Conservation (phyloP, 495 filamentous ascomycete genomes). For the Talaromyces ruber region DNA sequence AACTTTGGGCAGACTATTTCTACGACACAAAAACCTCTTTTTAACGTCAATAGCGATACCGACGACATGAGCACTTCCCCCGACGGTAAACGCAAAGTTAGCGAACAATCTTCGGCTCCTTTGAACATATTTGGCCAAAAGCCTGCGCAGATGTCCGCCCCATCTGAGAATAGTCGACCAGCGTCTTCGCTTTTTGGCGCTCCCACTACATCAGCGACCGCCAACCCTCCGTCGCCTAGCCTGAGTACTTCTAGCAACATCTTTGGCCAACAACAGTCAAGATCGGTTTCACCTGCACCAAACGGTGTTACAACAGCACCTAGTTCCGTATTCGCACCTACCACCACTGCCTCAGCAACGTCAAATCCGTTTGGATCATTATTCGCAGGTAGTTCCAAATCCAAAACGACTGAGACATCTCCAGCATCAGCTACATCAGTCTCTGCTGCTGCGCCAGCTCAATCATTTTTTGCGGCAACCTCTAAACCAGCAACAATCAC, state of each 20-base stretch:
- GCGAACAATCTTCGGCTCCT: conserved; percentile 1
- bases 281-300: neutral
- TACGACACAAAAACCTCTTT: conserved; percentile 1
- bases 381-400: neutral
- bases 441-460: neutral
- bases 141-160: conserved; percentile 8
- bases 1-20: conserved; percentile 1
- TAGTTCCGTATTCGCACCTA: conserved; percentile 6
- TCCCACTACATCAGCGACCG: conserved; percentile 11
- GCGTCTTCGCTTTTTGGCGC: conserved; percentile 16
- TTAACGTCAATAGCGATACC: neutral
- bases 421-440: neutral
- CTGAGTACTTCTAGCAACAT: neutral
- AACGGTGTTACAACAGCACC: conserved; percentile 1
- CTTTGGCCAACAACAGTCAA: conserved; percentile 1
- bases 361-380: neutral
- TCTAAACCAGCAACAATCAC: neutral
- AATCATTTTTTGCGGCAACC: neutral
- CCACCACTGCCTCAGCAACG: conserved; percentile 12
- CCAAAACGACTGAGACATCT: neutral
- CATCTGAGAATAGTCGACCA: conserved; percentile 6
- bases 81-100: conserved; percentile 23
- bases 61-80: conserved; percentile 39
- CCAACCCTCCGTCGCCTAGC: neutral
- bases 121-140: conserved; percentile 14